Evolutionary conservation across 78 protist species (phyloP), one percentile per base, ranked within the genome.

Genomic region (Mantamonas sphyraenae): DNA sequence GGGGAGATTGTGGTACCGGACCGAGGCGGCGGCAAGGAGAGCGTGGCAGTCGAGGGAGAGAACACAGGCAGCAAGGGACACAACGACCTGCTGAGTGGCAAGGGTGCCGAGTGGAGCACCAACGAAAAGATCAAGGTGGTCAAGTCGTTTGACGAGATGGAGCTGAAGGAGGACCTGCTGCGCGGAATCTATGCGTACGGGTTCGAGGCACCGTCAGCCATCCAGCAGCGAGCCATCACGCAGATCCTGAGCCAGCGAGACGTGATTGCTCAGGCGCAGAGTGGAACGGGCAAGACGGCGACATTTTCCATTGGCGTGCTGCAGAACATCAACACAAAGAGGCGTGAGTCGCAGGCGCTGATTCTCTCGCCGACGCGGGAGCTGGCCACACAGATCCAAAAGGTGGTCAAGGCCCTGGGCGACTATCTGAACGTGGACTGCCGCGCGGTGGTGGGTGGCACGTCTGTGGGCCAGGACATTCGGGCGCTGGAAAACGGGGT

Each of bases 281-380:
- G 85, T n/a, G 95, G 97, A 0, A 93, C 99, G 14, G 99, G 99
- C 35, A 97, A 97, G 81, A 97, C 99, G 7, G 95, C 97, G 19
- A 84, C 97, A 40, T 91, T 96, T 74, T 73, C 87, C 59, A 86
- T 95, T 59, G 59, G 73, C 42, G 68, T 71, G 47, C 77, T 96
- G 34, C 91, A 94, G 82, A 51, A 62, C 51, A 30, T 93, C 62
- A 90, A 94, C 71, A n/a, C 85, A 2, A n/a, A n/a, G 26, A 8
- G 16, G 19, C 57, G 80, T 17, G 80, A 87, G 40, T 26, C 79
- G 17, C 99, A 97, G 66, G 98, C 82, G 10, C 87, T 97, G 57
- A 81, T 93, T 17, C 80, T 97, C 47, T 73, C 93, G 8, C 99
- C 99, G 22, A 97, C 99, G 3, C 75, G 99, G 8, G 99, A 97